phyloP scores from a whole-genome alignment of 2,329 filamentous ascomycete genomes.

The Aspergillus amoenus region DNA sequence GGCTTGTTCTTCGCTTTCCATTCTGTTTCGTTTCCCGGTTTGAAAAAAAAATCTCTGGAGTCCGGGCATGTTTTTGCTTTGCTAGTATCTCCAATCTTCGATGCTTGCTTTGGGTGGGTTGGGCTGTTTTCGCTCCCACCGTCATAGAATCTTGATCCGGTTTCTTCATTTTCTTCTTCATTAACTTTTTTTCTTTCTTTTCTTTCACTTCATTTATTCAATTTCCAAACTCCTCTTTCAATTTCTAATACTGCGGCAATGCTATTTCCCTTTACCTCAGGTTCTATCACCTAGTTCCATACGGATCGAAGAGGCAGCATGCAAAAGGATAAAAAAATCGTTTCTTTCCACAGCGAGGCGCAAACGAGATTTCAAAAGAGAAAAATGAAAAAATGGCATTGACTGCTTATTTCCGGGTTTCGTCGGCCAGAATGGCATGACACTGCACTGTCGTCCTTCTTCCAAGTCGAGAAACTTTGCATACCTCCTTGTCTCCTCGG shows the following conservation, averaged over 20 bases:
- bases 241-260: conserved; percentile 23
- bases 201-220: background rate
- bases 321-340: conserved; percentile 20
- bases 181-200: conserved; percentile 8
- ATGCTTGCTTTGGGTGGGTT: conserved; percentile 30
- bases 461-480: background rate
- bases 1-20: conserved; percentile 17
- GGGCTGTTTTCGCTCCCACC: conserved; percentile 29
- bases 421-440: background rate
- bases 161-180: conserved; percentile 10
- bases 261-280: conserved; percentile 12
- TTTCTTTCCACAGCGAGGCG: conserved; percentile 9
- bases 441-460: background rate
- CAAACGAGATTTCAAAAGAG: conserved; percentile 10
- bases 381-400: conserved; percentile 14
- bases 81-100: conserved; percentile 28
- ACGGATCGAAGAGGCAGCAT: conserved; percentile 26
- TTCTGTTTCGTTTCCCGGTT: conserved; percentile 29
- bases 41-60: conserved; percentile 37
- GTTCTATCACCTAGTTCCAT: conserved; percentile 19
- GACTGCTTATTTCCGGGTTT: conserved; percentile 6
- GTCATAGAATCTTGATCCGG: conserved; percentile 33
- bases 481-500: background rate
- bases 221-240: conserved; percentile 1
- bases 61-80: conserved; percentile 36